These are phyloP conservation scores for Aspergillus cejpii DNA, from an alignment of 2,329 filamentous ascomycete species.

Conservation along the genomic window DNA sequence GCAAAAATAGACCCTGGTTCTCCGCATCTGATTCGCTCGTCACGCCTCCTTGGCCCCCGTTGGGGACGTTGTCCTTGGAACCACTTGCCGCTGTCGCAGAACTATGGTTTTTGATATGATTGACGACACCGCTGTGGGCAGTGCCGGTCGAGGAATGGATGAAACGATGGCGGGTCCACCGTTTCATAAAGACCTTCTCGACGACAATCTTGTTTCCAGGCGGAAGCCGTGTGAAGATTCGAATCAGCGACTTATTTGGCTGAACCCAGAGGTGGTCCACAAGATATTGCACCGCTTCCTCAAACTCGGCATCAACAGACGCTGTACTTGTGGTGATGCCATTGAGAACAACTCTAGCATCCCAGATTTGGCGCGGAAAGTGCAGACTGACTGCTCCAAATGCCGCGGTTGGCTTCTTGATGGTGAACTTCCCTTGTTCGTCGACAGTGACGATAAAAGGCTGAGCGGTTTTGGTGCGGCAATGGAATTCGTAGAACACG, in stretches of 20 bases:
- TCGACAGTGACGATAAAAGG: slow-evolving; percentile 31
- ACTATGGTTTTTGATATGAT: background rate
- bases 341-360: slow-evolving; percentile 31
- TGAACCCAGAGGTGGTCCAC: slow-evolving; percentile 32
- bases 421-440: slow-evolving; percentile 25
- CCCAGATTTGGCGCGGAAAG: slow-evolving; percentile 37
- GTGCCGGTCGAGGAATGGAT: slow-evolving; percentile 4
- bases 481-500: slow-evolving; percentile 38
- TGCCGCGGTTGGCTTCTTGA: slow-evolving; percentile 21
- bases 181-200: slow-evolving; percentile 32
- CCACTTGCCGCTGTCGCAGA: background rate
- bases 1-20: slow-evolving; percentile 26
- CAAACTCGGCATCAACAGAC: slow-evolving; percentile 20
- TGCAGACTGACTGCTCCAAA: slow-evolving; percentile 37
- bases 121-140: background rate
- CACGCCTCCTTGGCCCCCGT: background rate
- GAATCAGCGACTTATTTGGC: slow-evolving; percentile 21
- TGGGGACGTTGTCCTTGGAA: background rate
- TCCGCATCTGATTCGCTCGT: slow-evolving; percentile 9
- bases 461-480: slow-evolving; percentile 26
- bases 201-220: slow-evolving; percentile 21
- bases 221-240: slow-evolving; percentile 25
- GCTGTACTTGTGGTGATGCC: slow-evolving; percentile 22
- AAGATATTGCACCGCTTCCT: slow-evolving; percentile 27
- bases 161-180: slow-evolving; percentile 29